Base-by-base conservation (phyloP, 139 green algal genomes). In the Medakamo hakoo region DNA sequence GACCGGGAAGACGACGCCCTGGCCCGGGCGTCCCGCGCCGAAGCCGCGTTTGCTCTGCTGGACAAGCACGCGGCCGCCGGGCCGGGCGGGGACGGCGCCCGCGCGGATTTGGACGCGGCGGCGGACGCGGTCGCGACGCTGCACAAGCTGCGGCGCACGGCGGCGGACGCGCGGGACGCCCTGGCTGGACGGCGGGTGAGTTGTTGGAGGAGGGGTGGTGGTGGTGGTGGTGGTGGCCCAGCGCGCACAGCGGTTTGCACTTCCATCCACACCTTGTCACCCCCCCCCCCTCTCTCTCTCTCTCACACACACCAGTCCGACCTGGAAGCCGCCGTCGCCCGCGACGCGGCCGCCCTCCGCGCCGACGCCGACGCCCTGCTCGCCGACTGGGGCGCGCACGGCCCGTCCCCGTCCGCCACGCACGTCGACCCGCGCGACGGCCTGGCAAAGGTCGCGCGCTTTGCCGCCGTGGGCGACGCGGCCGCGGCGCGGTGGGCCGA, bases 401-500 rank as follows among this genome's bases (percentile, higher is more conserved):
- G 9, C 40, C 9, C n/a, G n/a, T n/a, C n/a, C n/a, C n/a, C n/a
- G n/a, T n/a, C 40, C 40, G 9, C 16, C 9, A 16, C 40, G 40
- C 9, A 52, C 40, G 40, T 16, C 9, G 40, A 16, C 40, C 9
- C 40, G 40, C 9, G 9, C 40, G 40, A 52, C 16, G 40, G 40
- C 9, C 40, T 9, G 9, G 40, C 40, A 16, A 52, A 9, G 40
- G 9, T 52, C 40, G 40, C 40, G 40, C 40, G 40, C 9, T 52
- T 52, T 52, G 40, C 40, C 40, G 40, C 9, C 40, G 40, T 16
- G 40, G 9, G 9, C 9, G 40, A 9, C 40, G 40, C 40, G 40
- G 9, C 9, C 40, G 40, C 40, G 40, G 9, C 40, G 9, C 16
- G 40, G 77, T 95, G 88, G 90, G 82, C 89, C 67, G 88, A 83